phyloP scores from a whole-genome alignment of 169 alveolate genomes.

The Plasmodium sp. region DNA sequence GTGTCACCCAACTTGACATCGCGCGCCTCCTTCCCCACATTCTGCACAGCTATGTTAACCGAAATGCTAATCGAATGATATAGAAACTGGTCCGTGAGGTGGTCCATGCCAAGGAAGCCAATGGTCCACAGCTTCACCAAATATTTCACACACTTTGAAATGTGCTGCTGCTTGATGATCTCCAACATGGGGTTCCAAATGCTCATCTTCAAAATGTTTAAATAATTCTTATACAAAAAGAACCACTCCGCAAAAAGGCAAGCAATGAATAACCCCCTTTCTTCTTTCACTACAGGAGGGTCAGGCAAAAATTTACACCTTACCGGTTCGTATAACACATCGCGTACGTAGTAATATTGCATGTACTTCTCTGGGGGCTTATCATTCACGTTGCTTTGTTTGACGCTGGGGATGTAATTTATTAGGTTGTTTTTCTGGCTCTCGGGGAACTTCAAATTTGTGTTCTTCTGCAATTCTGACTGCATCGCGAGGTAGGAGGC shows the following conservation, averaged over 20 bases:
- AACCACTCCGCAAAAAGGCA: constrained; percentile 71
- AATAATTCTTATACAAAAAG: constrained; percentile 61
- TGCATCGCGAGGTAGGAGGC: neutral
- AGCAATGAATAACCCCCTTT: constrained; percentile 45
- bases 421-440: neutral
- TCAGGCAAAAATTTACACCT: constrained; percentile 61
- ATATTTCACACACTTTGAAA: constrained; percentile 37
- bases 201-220: constrained; percentile 29
- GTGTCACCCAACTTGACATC: neutral
- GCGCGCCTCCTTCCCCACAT: neutral
- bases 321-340: constrained; percentile 37
- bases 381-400: neutral
- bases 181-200: constrained; percentile 26
- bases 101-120: constrained; percentile 60
- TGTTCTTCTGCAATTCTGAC: constrained; percentile 1
- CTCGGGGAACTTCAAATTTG: neutral
- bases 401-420: constrained; percentile 7
- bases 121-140: constrained; percentile 22
- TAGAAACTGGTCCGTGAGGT: constrained; percentile 29
- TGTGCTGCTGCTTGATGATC: constrained; percentile 43
- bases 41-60: constrained; percentile 65
- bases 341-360: neutral
- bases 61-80: constrained; percentile 40
- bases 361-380: constrained; percentile 8
- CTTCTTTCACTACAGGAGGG: constrained; percentile 53